Evolutionary conservation across 345 rosid species (phyloP), one percentile per base, ranked within the genome.

Genomic region (Nasturtium officinale): DNA sequence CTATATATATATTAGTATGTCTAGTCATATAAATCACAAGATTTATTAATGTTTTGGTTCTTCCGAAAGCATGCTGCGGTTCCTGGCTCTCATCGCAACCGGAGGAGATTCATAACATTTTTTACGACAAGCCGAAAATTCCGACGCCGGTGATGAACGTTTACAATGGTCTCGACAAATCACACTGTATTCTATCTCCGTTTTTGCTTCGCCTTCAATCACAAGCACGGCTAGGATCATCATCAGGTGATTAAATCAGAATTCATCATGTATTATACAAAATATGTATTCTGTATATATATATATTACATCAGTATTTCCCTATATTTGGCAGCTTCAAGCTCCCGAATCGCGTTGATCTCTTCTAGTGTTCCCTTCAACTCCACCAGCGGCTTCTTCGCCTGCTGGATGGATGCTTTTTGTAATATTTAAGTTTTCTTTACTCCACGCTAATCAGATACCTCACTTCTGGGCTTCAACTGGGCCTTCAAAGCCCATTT

Each of bases 91-190:
- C 25, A 15, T 1, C 15, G 53, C 23, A 61, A 18, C 62, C 4
- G 69, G 70, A 52, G 76, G 69, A 26, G 70, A 62, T 9, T 21
- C 5, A 55, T 43, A 62, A 21, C 76, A 72, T 63, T 72, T 9
- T 3, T 1, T 20, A 53, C 46, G 63, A 63, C 76, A 72, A 30
- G 35, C 37, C 9, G 64, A 56, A 32, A 70, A 73, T 54, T 73
- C 71, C 1, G 57, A 40, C 45, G 48, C 64, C 26, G 70, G 35
- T 2, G 77, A 73, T 3, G 64, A 4, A 9, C 70, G 20, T 18
- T 10, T 2, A 60, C 71, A 73, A 43, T 63, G 70, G 1, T 6
- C 5, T n/a, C 64, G 55, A 32, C 77, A 63, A 13, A 73, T 63
- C 35, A 21, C 18, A 32, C 38, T 63, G 64, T 64, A 72, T 33